Conservation (phyloP, 805 yeast genomes). For the Nakazawaea sp. region DNA sequence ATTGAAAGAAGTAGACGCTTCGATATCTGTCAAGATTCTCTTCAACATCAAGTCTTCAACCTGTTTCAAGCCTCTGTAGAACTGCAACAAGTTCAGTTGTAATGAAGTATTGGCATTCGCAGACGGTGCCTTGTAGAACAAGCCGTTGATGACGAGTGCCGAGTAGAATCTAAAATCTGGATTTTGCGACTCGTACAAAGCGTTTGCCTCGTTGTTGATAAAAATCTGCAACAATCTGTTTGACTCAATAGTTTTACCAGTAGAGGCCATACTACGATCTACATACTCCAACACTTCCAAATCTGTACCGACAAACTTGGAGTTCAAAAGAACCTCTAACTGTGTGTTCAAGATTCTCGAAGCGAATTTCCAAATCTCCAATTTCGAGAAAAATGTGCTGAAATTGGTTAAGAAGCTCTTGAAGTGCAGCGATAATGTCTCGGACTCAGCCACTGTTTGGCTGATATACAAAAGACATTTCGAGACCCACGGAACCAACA, state of each 20-base stretch:
- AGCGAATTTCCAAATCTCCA: constrained; percentile 31
- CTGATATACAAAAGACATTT: constrained; percentile 56
- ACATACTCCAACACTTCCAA: constrained; percentile 39
- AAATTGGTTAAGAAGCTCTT: constrained; percentile 24
- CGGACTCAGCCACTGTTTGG: constrained; percentile 51
- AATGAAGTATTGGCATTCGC: constrained; percentile 39
- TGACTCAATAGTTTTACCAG: constrained; percentile 29
- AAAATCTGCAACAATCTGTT: constrained; percentile 58
- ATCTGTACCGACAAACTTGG: constrained; percentile 37
- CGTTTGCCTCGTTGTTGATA: constrained; percentile 41
- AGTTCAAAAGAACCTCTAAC: constrained; percentile 50
- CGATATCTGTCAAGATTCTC: constrained; percentile 48
- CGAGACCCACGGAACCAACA: constrained; percentile 43
- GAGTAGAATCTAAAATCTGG: constrained; percentile 31
- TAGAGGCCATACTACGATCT: constrained; percentile 29
- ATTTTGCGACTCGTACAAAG: constrained; percentile 18
- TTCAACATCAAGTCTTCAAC: constrained; percentile 60
- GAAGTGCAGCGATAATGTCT: constrained; percentile 22
- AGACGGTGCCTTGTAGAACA: constrained; percentile 32
- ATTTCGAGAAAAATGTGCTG: constrained; percentile 21
- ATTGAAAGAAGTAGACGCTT: constrained; percentile 40
- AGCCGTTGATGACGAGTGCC: constrained; percentile 35
- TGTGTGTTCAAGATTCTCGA: constrained; percentile 55
- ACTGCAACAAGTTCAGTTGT: constrained; percentile 40
- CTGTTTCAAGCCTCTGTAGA: constrained; percentile 58